Percentiles rank a stretch among this genome's conserved stretches.
Conservation (phyloP, 495 filamentous ascomycete genomes). For the Recurvomyces mirabilis region DNA sequence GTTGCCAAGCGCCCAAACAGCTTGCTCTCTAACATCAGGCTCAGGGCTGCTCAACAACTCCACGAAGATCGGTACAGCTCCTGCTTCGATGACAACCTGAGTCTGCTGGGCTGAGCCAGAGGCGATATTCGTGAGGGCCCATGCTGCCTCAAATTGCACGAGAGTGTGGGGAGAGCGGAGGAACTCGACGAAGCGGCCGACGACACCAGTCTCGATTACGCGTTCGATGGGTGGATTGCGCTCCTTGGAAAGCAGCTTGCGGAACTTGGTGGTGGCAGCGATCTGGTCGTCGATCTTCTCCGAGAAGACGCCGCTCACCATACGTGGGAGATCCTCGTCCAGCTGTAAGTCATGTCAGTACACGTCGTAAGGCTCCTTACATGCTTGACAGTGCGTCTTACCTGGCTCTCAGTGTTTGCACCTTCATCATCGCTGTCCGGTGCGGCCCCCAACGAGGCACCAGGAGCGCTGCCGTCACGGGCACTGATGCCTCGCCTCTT, state of each 20-base stretch:
- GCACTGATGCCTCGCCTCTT: constrained; percentile 89
- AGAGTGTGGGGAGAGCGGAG: constrained; percentile 95
- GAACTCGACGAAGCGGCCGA: constrained; percentile 95
- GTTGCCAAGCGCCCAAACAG: constrained; percentile 97
- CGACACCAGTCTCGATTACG: constrained; percentile 97
- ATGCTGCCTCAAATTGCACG: constrained; percentile 98
- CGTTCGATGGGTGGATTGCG: constrained; percentile 98
- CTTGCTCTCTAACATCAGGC: constrained; percentile 96
- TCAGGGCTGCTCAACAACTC: constrained; percentile 91
- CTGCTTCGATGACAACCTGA: constrained; percentile 96
- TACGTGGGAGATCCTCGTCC: constrained; percentile 93
- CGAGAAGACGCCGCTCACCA: constrained; percentile 96
- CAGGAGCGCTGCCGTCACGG: constrained; percentile 65
- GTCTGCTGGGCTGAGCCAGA: constrained; percentile 95
- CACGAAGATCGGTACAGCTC: constrained; percentile 96
- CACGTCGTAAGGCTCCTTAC: not conserved
- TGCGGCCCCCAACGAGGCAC: constrained; percentile 72
- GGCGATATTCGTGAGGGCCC: constrained; percentile 99
- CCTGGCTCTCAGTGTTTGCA: constrained; percentile 87
- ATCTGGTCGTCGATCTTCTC: constrained; percentile 98
- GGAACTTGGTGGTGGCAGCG: constrained; percentile 96
- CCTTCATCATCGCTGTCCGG: constrained; percentile 97
- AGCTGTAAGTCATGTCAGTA: constrained; percentile 45
- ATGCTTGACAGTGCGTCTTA: too few species aligned
- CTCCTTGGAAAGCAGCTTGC: constrained; percentile 96